A percentile compares a stretch with the other conserved stretches of the same genome.
phyloP scores from a whole-genome alignment of 805 yeast species.

The Cyberlindnera veronae region DNA sequence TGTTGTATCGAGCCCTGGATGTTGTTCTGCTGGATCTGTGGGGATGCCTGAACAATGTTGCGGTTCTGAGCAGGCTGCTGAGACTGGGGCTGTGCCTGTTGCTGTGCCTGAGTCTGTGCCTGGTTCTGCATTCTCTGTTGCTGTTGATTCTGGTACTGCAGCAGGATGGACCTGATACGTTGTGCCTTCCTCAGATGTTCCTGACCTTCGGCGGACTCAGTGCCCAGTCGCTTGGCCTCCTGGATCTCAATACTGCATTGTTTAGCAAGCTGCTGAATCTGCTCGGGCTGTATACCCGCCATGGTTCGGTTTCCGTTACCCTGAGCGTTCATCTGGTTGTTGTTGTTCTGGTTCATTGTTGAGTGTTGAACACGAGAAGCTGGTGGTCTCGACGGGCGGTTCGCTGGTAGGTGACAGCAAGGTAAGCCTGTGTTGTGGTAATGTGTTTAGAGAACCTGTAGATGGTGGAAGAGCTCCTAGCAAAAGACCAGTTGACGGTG shows the following conservation, averaged over 20 bases:
- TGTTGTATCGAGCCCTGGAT: neutral
- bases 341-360: slow-evolving; percentile 9
- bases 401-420: no score
- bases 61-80: slow-evolving; percentile 12
- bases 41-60: slow-evolving; percentile 10
- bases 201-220: slow-evolving; percentile 56
- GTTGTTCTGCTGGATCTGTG: slow-evolving; percentile 7
- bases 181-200: slow-evolving; percentile 62
- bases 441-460: no score
- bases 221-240: slow-evolving; percentile 60
- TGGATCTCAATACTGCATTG: slow-evolving; percentile 57
- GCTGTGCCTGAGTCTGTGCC: slow-evolving; percentile 18
- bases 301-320: slow-evolving; percentile 3
- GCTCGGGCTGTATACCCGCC: slow-evolving; percentile 21
- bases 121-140: slow-evolving; percentile 29
- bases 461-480: no score
- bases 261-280: slow-evolving; percentile 49
- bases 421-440: neutral
- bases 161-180: slow-evolving; percentile 55
- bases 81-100: slow-evolving; percentile 17
- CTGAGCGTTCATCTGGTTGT: slow-evolving; percentile 5
- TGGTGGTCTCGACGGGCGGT: neutral
- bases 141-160: slow-evolving; percentile 51
- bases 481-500: no score
- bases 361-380: no score